Conservation (phyloP, 257 asterid genomes). For the Ilex aquifolium region DNA sequence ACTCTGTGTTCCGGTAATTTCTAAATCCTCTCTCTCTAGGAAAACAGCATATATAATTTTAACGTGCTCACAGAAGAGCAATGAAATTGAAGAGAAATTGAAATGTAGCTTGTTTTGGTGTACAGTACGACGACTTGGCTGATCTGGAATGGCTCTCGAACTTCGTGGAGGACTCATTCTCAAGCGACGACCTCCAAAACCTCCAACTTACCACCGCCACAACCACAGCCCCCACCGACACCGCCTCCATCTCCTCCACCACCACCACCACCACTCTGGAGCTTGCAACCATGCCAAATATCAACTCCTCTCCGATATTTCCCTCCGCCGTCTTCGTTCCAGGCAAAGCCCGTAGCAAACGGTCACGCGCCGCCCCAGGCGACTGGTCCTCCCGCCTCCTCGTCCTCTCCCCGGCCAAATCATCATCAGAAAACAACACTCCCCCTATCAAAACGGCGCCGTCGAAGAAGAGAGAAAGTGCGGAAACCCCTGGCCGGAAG, state of each 20-base stretch:
- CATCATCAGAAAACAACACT: constrained; percentile 20
- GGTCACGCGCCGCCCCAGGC: constrained; percentile 91
- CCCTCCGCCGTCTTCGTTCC: constrained; percentile 77
- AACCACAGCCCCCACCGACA: constrained; percentile 30
- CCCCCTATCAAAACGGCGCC: constrained; percentile 23
- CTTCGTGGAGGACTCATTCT: constrained; percentile 94
- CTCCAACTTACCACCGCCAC: constrained; percentile 41
- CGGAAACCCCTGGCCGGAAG: constrained; percentile 54
- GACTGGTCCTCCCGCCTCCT: constrained; percentile 94
- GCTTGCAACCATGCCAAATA: neutral
- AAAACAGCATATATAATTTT: too few species aligned
- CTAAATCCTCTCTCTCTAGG: neutral
- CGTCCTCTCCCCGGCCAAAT: constrained; percentile 38
- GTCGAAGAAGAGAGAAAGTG: constrained; percentile 31
- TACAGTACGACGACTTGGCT: constrained; percentile 85
- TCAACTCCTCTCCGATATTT: constrained; percentile 21
- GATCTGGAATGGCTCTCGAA: constrained; percentile 99
- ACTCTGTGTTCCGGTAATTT: constrained; percentile 81
- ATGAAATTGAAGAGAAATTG: neutral
- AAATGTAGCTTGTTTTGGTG: neutral
- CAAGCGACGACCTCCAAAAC: constrained; percentile 68
- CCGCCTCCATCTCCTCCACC: constrained; percentile 22
- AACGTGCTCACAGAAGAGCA: too few species aligned
- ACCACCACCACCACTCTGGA: constrained; percentile 26
- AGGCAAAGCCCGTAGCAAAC: constrained; percentile 94